phyloP scores from a whole-genome alignment of 257 asterid genomes.

The Salvia splendens region DNA sequence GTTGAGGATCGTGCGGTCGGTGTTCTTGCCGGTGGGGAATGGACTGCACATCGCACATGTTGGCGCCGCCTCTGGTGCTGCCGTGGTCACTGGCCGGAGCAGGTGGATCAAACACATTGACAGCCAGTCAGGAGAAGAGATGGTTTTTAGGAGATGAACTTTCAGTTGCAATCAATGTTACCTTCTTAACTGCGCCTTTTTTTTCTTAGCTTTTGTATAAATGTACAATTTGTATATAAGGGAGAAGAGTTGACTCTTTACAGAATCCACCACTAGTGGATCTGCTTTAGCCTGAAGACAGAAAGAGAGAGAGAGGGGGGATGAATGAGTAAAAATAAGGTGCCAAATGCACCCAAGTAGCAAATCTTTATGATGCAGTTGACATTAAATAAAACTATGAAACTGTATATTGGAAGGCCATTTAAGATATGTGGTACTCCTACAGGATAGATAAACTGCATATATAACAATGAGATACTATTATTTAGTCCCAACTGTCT shows the following conservation, averaged over 20 bases:
- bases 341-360: neutral
- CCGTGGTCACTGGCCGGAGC: constrained; percentile 32
- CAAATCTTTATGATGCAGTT: neutral
- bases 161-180: neutral
- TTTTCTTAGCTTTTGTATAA: neutral
- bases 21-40: constrained; percentile 80
- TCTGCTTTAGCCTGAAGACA: neutral
- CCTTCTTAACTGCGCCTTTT: neutral
- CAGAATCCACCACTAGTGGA: neutral
- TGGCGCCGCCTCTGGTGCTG: constrained; percentile 46
- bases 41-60: constrained; percentile 80
- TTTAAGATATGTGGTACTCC: neutral
- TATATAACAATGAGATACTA: neutral
- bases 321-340: too few relatives aligned
- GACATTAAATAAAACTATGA: constrained; percentile 4
- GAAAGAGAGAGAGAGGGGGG: neutral
- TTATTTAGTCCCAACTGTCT: constrained; percentile 58
- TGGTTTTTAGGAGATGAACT: constrained; percentile 50
- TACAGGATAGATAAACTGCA: constrained; percentile 9
- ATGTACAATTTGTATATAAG: constrained; percentile 23
- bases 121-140: constrained; percentile 63
- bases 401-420: neutral
- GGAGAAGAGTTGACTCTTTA: neutral
- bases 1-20: constrained; percentile 68
- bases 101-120: constrained; percentile 68